Evolutionary conservation across 768 basidiomycete genomes (phyloP), one percentile per base, ranked within the genome.

Genomic region (Austroboletus eburneus): DNA sequence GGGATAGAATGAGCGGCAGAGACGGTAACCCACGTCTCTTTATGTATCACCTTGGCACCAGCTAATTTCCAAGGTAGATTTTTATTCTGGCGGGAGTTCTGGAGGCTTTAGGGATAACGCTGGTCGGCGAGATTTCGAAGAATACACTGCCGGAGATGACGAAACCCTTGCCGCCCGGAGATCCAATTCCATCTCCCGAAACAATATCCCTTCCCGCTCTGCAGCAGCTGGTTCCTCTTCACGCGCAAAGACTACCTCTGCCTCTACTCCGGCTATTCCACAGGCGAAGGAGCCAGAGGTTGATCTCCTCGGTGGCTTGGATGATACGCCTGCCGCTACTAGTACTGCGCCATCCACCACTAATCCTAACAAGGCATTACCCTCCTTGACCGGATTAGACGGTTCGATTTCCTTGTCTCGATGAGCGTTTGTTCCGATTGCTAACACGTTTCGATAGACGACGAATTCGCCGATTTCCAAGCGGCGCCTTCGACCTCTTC

Each of bases 71-170:
- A 48, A n/a, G n/a, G 42, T 35, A 72, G 70, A 71, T 42, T 61
- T 56, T 39, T 70, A 71, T 46, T 68, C 69, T 17, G 62, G 62
- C 35, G 72, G 77, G 4, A 71, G 74, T 36, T 74, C 79, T 33
- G 72, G 75, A 45, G 76, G 75, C 2, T 89, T 86, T 68, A 72
- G 78, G 42, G 87, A 91, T 50, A 72, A 67, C 25, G 64, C 66
- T 8, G 66, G 79, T 33, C 69, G 80, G 14, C 71, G 73, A 45
- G 77, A 79, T 21, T 97, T 81, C 54, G 94, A 98, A 58, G 94
- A 97, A 64, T 99, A 99, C 65, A 89, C 95, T 54, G 96, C 95
- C 12, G 95, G 95, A 2, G 91, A 91, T 48, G 94, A 97, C 50
- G 92, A 95, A n/a, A 66, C 61, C 33, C n/a, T n/a, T n/a, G 65